Percentiles rank a stretch among this genome's conserved stretches.
Conservation (phyloP, 1,284 basidiomycete genomes). For the Ganoderma resinaceum region DNA sequence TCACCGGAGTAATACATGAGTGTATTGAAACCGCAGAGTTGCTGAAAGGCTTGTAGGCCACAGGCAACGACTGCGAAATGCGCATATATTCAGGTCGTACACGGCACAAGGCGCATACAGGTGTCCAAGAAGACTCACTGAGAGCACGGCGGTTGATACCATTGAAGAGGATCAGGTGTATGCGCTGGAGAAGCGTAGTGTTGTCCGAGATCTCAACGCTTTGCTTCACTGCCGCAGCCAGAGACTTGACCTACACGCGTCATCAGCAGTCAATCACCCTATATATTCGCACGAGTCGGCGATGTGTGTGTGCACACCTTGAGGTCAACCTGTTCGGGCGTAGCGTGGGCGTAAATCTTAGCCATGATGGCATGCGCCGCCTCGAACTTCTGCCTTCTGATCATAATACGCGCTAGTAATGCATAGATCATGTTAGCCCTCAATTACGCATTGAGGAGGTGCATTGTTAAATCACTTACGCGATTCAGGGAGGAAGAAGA, state of each 20-base stretch:
- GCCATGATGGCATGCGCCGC: slow-evolving; percentile 60
- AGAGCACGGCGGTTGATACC: slow-evolving; percentile 74
- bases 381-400: slow-evolving; percentile 59
- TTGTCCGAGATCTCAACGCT: slow-evolving; percentile 67
- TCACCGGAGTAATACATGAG: slow-evolving; percentile 74
- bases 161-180: slow-evolving; percentile 60
- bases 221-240: slow-evolving; percentile 67
- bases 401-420: slow-evolving; percentile 69
- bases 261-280: neutral
- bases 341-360: slow-evolving; percentile 74
- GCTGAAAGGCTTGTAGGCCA: slow-evolving; percentile 84
- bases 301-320: slow-evolving; percentile 51
- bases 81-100: slow-evolving; percentile 6
- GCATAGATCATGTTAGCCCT: neutral
- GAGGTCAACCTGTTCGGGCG: slow-evolving; percentile 66
- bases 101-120: neutral
- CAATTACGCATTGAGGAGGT: neutral
- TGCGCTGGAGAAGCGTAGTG: slow-evolving; percentile 67
- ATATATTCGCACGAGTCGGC: neutral
- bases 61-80: slow-evolving; percentile 68
- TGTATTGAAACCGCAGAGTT: slow-evolving; percentile 75
- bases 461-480: slow-evolving; percentile 52
- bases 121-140: slow-evolving; percentile 52
- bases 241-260: slow-evolving; percentile 56
- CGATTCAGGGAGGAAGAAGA: slow-evolving; percentile 79